Evolutionary conservation across 179 eudicot genomes (phyloP).

Genomic region (Camellia oleifera): DNA sequence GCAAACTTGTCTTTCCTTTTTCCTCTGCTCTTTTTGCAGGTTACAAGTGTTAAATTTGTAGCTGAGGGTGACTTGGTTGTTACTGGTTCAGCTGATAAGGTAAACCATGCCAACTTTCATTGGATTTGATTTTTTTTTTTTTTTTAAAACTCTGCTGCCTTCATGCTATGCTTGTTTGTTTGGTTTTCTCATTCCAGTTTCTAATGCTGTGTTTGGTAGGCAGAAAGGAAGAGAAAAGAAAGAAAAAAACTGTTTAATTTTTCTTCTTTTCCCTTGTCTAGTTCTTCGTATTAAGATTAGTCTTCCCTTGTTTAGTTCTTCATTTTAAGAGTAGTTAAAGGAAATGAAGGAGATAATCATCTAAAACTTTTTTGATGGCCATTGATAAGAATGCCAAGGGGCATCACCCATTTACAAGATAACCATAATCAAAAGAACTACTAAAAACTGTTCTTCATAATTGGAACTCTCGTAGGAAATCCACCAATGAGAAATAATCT

Average conservation of each 20-base stretch:
- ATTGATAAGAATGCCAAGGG: not conserved
- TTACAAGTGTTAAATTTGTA: slow-evolving; percentile 75
- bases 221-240: not conserved
- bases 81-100: slow-evolving; percentile 95
- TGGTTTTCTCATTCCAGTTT: not conserved
- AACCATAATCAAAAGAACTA: not conserved
- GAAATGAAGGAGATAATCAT: not conserved
- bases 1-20: slow-evolving; percentile 6
- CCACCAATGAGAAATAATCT: not conserved
- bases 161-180: not conserved
- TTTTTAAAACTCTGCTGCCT: not conserved
- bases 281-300: not conserved
- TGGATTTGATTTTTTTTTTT: not conserved
- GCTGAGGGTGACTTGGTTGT: slow-evolving; percentile 70
- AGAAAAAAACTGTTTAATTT: not conserved
- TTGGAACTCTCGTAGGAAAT: not conserved
- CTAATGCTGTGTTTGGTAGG: slow-evolving; percentile 5
- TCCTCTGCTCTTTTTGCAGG: slow-evolving; percentile 41
- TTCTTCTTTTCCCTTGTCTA: not conserved
- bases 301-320: not conserved
- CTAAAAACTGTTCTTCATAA: not conserved
- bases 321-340: not conserved
- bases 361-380: not conserved
- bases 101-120: slow-evolving; percentile 15
- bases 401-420: not conserved